Conservation (phyloP, 1,284 basidiomycete species). For the Mycena sp. region DNA sequence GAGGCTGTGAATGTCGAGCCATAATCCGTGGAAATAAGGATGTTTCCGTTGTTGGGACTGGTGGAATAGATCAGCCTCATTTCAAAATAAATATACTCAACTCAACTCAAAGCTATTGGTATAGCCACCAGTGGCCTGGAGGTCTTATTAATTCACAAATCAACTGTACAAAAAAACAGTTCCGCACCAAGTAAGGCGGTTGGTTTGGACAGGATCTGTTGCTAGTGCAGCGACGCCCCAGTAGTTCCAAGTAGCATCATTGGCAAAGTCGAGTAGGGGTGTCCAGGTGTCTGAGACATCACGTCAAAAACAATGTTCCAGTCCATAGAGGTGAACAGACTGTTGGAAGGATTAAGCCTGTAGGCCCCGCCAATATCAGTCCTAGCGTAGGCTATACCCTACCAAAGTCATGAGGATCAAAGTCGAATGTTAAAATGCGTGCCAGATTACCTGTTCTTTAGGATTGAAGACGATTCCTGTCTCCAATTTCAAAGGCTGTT, state of each 20-base stretch:
- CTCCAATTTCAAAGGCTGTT: slow-evolving; percentile 1
- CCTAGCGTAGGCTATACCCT: slow-evolving; percentile 71
- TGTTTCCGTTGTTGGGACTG: slow-evolving; percentile 73
- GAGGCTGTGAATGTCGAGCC: slow-evolving; percentile 63
- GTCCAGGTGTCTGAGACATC: slow-evolving; percentile 59
- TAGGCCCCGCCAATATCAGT: slow-evolving; percentile 77
- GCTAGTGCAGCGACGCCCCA: slow-evolving; percentile 75
- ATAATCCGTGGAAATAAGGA: slow-evolving; percentile 68
- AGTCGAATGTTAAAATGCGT: neutral
- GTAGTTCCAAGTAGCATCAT: slow-evolving; percentile 65
- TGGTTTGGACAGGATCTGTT: slow-evolving; percentile 66
- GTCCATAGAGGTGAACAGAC: neutral
- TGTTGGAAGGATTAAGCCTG: slow-evolving; percentile 63
- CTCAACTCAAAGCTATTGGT: slow-evolving; percentile 53
- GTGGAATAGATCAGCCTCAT: slow-evolving; percentile 40
- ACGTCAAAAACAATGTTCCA: neutral
- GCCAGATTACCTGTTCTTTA: slow-evolving; percentile 45
- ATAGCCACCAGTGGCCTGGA: slow-evolving; percentile 69
- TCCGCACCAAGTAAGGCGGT: slow-evolving; percentile 60
- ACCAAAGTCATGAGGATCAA: slow-evolving; percentile 4
- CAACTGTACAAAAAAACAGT: neutral
- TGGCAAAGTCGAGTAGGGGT: slow-evolving; percentile 66
- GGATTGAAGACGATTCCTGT: slow-evolving; percentile 73
- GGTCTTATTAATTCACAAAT: slow-evolving; percentile 3
- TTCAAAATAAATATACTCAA: neutral